phyloP scores from a whole-genome alignment of 176 grass and related monocot species.

The Cenchrus fungigraminus region DNA sequence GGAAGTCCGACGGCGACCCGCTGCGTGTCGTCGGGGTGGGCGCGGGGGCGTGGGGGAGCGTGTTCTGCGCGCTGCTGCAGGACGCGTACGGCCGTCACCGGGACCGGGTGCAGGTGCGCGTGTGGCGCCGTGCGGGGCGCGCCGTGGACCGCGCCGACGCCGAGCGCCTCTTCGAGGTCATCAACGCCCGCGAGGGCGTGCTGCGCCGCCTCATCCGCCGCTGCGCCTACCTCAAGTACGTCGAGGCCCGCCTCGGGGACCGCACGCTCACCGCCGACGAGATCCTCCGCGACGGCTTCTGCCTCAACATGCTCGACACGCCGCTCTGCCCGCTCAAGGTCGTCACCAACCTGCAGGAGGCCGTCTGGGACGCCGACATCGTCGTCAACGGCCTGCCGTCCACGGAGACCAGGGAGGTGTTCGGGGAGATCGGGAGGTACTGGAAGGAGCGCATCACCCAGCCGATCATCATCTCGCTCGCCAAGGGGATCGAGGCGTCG shows the following conservation, averaged over 20 bases:
- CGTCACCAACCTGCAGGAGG: slow-evolving; percentile 97
- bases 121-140: slow-evolving; percentile 77
- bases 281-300: slow-evolving; percentile 86
- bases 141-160: slow-evolving; percentile 79
- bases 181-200: slow-evolving; percentile 87
- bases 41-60: slow-evolving; percentile 88
- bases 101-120: slow-evolving; percentile 78
- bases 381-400: slow-evolving; percentile 89
- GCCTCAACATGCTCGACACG: slow-evolving; percentile 97
- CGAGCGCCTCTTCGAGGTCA: slow-evolving; percentile 94
- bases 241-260: slow-evolving; percentile 86
- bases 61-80: slow-evolving; percentile 88
- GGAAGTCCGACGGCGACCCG: slow-evolving; percentile 73
- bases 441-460: slow-evolving; percentile 81
- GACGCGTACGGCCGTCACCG: slow-evolving; percentile 85
- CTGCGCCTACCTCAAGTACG: slow-evolving; percentile 92
- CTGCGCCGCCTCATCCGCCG: slow-evolving; percentile 70
- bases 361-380: slow-evolving; percentile 93
- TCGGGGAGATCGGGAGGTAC: slow-evolving; percentile 73
- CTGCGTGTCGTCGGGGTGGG: slow-evolving; percentile 78
- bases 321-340: slow-evolving; percentile 96
- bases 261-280: slow-evolving; percentile 88
- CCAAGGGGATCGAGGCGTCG: slow-evolving; percentile 93
- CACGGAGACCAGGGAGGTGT: slow-evolving; percentile 91
- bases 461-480: slow-evolving; percentile 80